Conservation (phyloP, 2,329 filamentous ascomycete genomes). For the Ophiocordyceps camponoti-rufipedis region DNA sequence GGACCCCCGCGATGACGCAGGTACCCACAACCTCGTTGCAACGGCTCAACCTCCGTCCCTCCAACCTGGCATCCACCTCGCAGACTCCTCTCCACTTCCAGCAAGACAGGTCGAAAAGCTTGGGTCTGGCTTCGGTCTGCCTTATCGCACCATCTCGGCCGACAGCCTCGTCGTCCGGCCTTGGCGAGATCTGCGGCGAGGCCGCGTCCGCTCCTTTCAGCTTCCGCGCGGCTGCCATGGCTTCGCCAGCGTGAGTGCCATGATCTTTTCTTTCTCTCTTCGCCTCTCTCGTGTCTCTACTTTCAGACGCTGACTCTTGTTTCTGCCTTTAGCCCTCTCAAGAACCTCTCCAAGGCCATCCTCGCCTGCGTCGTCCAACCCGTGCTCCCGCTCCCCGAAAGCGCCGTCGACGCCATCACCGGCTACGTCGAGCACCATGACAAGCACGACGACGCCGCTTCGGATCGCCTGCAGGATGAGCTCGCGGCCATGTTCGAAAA, state of each 20-base stretch:
- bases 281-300: too few species aligned
- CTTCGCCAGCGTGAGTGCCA: background rate
- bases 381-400: constrained; percentile 44
- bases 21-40: background rate
- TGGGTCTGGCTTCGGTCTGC: background rate
- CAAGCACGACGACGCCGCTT: constrained; percentile 46
- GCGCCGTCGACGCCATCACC: constrained; percentile 42
- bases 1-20: background rate
- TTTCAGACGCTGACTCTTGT: constrained; percentile 1
- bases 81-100: background rate
- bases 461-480: constrained; percentile 59
- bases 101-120: background rate
- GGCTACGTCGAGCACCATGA: constrained; percentile 50
- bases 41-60: too few species aligned
- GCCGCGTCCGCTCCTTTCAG: background rate
- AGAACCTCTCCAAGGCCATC: constrained; percentile 42
- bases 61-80: background rate
- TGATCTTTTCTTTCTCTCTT: background rate
- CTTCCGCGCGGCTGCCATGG: background rate
- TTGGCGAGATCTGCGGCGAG: background rate
- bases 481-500: constrained; percentile 48
- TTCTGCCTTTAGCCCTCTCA: constrained; percentile 28
- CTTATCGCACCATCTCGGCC: background rate
- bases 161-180: background rate
- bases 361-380: constrained; percentile 28